phyloP scores from a whole-genome alignment of 208 protist genomes.

The Balamuthia mandrillaris region DNA sequence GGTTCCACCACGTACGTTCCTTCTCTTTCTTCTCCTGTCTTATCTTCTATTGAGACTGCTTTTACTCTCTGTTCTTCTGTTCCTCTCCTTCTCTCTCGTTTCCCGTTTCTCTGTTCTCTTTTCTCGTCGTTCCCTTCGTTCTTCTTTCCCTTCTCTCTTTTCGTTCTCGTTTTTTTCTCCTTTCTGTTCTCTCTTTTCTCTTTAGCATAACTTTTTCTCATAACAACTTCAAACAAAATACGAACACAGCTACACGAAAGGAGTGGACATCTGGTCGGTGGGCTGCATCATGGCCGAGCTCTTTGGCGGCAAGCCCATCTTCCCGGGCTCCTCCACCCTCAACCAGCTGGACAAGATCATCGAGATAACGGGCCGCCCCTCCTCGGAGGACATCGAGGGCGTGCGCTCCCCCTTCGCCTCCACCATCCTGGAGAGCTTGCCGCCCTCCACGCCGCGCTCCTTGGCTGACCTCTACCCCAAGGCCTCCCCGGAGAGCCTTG shows the following conservation, averaged over 20 bases:
- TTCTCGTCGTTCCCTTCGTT: no score
- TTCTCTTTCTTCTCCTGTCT: neutral
- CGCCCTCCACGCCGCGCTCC: conserved; percentile 56
- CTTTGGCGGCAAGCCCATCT: conserved; percentile 84
- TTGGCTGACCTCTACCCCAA: conserved; percentile 79
- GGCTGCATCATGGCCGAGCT: conserved; percentile 97
- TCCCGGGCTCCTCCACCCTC: conserved; percentile 87
- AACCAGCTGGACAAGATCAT: conserved; percentile 94
- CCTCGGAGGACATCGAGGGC: conserved; percentile 82
- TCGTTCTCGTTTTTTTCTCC: no score
- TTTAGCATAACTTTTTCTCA: no score
- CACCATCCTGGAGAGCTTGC: conserved; percentile 87
- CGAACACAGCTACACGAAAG: conserved; percentile 80
- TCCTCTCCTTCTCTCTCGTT: no score
- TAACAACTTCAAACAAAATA: no score
- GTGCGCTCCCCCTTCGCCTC: conserved; percentile 91
- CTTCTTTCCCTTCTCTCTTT: no score
- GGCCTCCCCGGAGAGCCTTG: conserved; percentile 85
- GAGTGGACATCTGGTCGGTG: conserved; percentile 97
- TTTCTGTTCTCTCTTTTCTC: no score
- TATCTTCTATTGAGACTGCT: no score
- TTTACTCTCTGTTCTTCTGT: no score
- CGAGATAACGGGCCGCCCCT: conserved; percentile 38
- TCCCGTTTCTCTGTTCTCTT: no score
- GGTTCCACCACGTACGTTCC: conserved; percentile 81